Base-by-base conservation (phyloP, 208 protist species). In the Borovskyia barvae region DNA sequence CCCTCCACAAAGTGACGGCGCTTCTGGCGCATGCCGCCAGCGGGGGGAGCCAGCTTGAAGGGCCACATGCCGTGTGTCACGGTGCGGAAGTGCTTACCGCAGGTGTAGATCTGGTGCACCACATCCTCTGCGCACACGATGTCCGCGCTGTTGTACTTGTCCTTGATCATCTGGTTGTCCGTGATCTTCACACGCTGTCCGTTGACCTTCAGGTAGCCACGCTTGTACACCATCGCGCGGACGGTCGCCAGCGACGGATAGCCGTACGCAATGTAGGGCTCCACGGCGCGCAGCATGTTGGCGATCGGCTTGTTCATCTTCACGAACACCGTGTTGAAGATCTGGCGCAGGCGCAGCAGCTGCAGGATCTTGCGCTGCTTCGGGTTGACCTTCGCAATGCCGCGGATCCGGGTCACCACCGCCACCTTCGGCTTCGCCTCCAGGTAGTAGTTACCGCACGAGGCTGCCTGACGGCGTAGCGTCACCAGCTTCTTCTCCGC, bases 281-380 rank as follows among this genome's bases (percentile, higher is more conserved):
- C 97, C 49, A 99, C 97, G 9, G 96, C 67, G 59, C 91, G 90
- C 32, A 99, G 92, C 98, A 99, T 99, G 75, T 98, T 99, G 68
- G 99, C 81, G 33, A 98, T 99, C 40, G 99, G 97, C 85, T 99
- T 99, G 97, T 99, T 99, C 26, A 99, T 50, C 63, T 94, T 94
- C 65, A 99, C 85, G 73, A 99, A 99, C 43, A 99, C 96, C 50
- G 89, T 98, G 85, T 99, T 99, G 95, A 99, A 92, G 90, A 99
- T 99, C 90, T 99, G 98, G 54, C 93, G 82, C 22, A 99, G 95
- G 74, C 98, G 95, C 58, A 99, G 84, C 12, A 99, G 90, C 83
- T 99, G 92, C 7, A 99, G 88, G 77, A 99, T 98, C 93, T 99
- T 99, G 54, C 92, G 81, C 72, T 92, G 85, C 82, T 99, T 98